These are phyloP conservation scores for Acorus gramineus DNA, from an alignment of 106 monocot genomes.

Conservation along the genomic window DNA sequence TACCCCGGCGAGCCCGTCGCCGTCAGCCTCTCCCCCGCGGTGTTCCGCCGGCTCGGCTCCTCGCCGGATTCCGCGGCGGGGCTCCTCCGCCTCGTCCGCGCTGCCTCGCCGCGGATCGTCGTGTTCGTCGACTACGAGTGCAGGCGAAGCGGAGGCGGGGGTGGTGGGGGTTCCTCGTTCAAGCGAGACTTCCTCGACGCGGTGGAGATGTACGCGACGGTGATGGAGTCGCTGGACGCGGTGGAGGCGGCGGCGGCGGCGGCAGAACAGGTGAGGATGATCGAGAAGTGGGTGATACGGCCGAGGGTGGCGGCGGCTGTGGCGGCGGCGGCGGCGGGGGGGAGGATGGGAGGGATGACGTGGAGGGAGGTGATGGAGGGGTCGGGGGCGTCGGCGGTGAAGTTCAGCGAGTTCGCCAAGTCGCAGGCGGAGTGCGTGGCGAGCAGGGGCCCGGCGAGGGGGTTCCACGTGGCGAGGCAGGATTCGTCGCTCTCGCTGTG, in stretches of 20 bases:
- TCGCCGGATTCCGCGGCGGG: constrained; percentile 16
- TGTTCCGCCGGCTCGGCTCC: constrained; percentile 24
- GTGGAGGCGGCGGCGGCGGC: constrained; percentile 23
- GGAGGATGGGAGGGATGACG: background rate
- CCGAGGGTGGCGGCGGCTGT: constrained; percentile 30
- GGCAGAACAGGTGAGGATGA: constrained; percentile 21
- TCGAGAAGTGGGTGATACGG: constrained; percentile 31
- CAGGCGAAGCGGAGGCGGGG: background rate
- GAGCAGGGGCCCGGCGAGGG: constrained; percentile 25
- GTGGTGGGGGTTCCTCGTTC: constrained; percentile 12
- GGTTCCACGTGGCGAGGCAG: constrained; percentile 52
- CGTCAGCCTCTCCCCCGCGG: constrained; percentile 34
- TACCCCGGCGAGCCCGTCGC: constrained; percentile 32
- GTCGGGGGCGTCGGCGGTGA: constrained; percentile 25
- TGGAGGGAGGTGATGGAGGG: constrained; percentile 34
- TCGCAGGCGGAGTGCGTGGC: constrained; percentile 69
- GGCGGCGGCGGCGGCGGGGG: constrained; percentile 8
- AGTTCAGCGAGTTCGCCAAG: constrained; percentile 55
- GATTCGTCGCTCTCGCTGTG: constrained; percentile 46
- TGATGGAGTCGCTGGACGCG: constrained; percentile 38
- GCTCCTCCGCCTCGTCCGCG: constrained; percentile 36
- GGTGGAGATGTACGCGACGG: constrained; percentile 35
- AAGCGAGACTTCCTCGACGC: constrained; percentile 22
- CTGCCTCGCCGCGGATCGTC: constrained; percentile 23
- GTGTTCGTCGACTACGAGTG: constrained; percentile 42